Base-by-base conservation (phyloP, 164 flowering plant species). In the Tetracentron sinense region DNA sequence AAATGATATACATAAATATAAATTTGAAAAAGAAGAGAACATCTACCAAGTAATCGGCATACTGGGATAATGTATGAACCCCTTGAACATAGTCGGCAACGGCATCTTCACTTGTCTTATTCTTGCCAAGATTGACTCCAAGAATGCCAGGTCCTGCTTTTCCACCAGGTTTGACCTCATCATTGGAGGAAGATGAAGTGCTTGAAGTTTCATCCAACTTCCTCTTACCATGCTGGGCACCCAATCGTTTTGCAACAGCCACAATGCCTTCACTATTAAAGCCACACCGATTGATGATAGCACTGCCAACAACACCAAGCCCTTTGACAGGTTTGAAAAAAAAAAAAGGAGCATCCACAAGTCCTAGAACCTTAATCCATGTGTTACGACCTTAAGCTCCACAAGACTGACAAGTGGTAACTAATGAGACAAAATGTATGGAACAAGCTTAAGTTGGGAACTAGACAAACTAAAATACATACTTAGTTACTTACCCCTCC, bases 91-190 rank as follows among this genome's bases (percentile, higher is more conserved):
- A 95, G 73, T 95, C 99, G 50, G 88, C 79, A 29, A 92, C 84
- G 67, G 99, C 97, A 83, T 95, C 99, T 81, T 89, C 97, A 78
- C 91, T 92, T 56, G 88, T 83, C 82, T 89, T 95, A 62, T 95
- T 95, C 85, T 92, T 95, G 63, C 97, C 99, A 70, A 95, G 83
- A 73, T 92, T 92, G 48, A 92, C 97, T 26, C 99, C 99, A 69
- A 95, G 90, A 77, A 95, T 92, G 52, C 99, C 99, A 60, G 96
- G 97, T 46, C 97, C 97, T 58, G 99, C 96, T 82, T 92, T 95
- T 50, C 97, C 99, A 72, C 97, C 97, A 35, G 75, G 91, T 65
- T 78, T 76, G 56, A 65, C 76, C 22, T 85, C 94, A 59, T 84
- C 88, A 69, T 31, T 71, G 2, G 90, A 59, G 8, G 85, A 29